Evolutionary conservation across 1,284 basidiomycete species (phyloP).

Genomic region (Pulveroboletus sp.): DNA sequence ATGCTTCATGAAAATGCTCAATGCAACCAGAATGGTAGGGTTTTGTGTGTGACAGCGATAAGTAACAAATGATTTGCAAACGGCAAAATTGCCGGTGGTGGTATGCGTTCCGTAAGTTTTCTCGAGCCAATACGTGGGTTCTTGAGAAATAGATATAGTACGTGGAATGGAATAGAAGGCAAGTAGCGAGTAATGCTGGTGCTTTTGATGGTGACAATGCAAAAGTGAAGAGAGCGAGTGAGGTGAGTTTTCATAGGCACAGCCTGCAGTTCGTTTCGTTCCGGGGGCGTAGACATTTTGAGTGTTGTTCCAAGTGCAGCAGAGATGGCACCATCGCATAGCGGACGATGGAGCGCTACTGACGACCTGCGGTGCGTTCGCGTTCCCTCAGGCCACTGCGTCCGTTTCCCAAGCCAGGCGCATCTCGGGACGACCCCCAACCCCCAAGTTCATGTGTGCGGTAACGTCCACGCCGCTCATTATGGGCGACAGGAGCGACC

Average conservation of each 20-base stretch:
- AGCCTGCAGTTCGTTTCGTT: slow-evolving; percentile 25
- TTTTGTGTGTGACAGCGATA: slow-evolving; percentile 30
- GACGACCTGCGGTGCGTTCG: slow-evolving; percentile 38
- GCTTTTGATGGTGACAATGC: slow-evolving; percentile 28
- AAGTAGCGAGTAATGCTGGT: slow-evolving; percentile 23
- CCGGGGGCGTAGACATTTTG: slow-evolving; percentile 11
- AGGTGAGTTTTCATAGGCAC: slow-evolving; percentile 25
- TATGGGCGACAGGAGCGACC: slow-evolving; percentile 18
- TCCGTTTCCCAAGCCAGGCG: slow-evolving; percentile 53
- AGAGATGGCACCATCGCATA: not conserved
- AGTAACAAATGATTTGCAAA: slow-evolving; percentile 36
- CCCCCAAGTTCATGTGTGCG: slow-evolving; percentile 47
- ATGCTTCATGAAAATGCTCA: slow-evolving; percentile 28
- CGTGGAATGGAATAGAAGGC: slow-evolving; percentile 31
- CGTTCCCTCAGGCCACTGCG: slow-evolving; percentile 55
- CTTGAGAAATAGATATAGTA: slow-evolving; percentile 39
- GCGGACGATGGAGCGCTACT: slow-evolving; percentile 18
- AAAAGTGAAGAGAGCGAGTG: slow-evolving; percentile 10
- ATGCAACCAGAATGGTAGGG: slow-evolving; percentile 23
- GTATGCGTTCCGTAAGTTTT: slow-evolving; percentile 36
- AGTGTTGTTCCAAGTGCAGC: slow-evolving; percentile 1
- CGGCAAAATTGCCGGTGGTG: slow-evolving; percentile 27
- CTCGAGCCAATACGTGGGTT: slow-evolving; percentile 27
- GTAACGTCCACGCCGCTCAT: slow-evolving; percentile 43
- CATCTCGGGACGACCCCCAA: slow-evolving; percentile 35